Evolutionary conservation across 768 basidiomycete species (phyloP).

Genomic region (Roridomyces roridus): DNA sequence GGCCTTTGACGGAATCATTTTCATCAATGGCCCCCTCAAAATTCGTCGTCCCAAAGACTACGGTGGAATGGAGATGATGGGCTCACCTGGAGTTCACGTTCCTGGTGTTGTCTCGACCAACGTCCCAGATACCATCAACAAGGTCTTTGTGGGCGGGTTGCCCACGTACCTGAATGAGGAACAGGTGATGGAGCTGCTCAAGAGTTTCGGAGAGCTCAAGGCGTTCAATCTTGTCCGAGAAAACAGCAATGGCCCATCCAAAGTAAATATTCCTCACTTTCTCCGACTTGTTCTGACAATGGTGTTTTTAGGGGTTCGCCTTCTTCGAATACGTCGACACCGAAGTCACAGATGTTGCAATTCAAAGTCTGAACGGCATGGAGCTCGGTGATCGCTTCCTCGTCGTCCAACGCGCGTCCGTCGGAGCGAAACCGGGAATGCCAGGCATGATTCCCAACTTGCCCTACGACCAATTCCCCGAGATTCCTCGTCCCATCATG

Average conservation of each 20-base stretch:
- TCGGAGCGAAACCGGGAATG: constrained; percentile 83
- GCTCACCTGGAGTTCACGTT: constrained; percentile 73
- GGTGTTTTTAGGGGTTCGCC: constrained; percentile 82
- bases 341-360: constrained; percentile 90
- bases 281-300: constrained; percentile 6
- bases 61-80: constrained; percentile 72
- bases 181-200: constrained; percentile 96
- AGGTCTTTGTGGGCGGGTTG: constrained; percentile 95
- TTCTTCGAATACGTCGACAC: constrained; percentile 98
- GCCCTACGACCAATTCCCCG: constrained; percentile 82
- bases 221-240: constrained; percentile 99
- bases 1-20: constrained; percentile 97
- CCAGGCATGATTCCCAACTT: constrained; percentile 70
- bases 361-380: constrained; percentile 96
- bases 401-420: constrained; percentile 95
- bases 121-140: constrained; percentile 97
- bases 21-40: constrained; percentile 94
- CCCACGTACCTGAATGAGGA: constrained; percentile 97
- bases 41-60: constrained; percentile 98
- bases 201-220: constrained; percentile 96
- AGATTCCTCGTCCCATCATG: constrained; percentile 88
- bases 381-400: constrained; percentile 94
- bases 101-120: constrained; percentile 97
- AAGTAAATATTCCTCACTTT: constrained; percentile 53
- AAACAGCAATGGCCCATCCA: constrained; percentile 85